Evolutionary conservation across 495 filamentous ascomycete species (phyloP).

Genomic region (Apodospora peruviana): DNA sequence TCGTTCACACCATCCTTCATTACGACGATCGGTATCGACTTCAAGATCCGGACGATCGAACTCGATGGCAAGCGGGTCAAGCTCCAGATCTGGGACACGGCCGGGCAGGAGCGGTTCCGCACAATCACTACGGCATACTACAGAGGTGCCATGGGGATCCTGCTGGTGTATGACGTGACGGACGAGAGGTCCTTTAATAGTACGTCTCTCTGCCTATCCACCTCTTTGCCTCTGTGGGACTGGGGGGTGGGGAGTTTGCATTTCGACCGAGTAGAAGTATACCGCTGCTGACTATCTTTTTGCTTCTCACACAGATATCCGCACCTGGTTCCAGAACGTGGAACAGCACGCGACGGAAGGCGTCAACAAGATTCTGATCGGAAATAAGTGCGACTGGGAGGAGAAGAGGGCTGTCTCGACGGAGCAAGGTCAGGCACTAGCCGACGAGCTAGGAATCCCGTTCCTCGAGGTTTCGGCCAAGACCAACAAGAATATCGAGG

Average conservation of each 20-base stretch:
- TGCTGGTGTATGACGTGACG: conserved; percentile 97
- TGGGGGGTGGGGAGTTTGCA: too few relatives aligned
- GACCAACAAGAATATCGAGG: conserved; percentile 98
- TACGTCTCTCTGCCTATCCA: conserved; percentile 38
- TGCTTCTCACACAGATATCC: conserved; percentile 64
- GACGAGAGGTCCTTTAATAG: conserved; percentile 97
- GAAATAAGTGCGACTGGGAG: conserved; percentile 99
- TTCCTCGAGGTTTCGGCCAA: conserved; percentile 98
- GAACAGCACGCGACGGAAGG: conserved; percentile 98
- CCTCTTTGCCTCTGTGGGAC: too few relatives aligned
- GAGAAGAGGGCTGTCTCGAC: conserved; percentile 93
- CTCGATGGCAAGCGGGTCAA: conserved; percentile 97
- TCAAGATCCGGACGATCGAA: conserved; percentile 99
- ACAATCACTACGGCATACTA: conserved; percentile 99
- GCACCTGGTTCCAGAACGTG: conserved; percentile 98
- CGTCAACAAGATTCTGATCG: conserved; percentile 99
- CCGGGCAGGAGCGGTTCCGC: conserved; percentile 94
- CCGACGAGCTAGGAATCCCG: conserved; percentile 93
- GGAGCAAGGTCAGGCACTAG: conserved; percentile 87
- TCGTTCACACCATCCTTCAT: conserved; percentile 99
- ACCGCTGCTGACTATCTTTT: not conserved
- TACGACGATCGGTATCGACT: conserved; percentile 99
- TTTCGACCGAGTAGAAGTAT: too few relatives aligned
- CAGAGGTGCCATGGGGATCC: conserved; percentile 94
- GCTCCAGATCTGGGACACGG: conserved; percentile 99